Base-by-base conservation (phyloP, 306 rosid species). In the Albizia julibrissin region DNA sequence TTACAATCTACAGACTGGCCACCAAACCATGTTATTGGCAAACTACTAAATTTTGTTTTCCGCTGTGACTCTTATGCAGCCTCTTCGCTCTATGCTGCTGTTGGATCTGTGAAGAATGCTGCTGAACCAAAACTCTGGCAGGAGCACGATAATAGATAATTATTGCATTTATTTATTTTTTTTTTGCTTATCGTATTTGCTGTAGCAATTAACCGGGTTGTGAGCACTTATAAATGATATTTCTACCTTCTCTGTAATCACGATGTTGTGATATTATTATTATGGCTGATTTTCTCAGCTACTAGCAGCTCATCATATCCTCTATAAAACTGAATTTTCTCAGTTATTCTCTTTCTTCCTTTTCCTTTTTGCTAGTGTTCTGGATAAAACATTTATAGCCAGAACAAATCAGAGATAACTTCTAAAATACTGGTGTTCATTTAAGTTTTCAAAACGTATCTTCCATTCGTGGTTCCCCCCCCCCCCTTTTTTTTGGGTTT, bases 31-130 rank as follows among this genome's bases (percentile, higher is more conserved):
- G 62, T 58, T 69, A 52, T 62, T 40, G 15, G 71, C 82, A 46
- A 59, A 54, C 50, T 42, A 69, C 74, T 82, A 56, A 74, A 15
- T 16, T n/a, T 52, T 26, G 2, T 67, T 49, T 65, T 64, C 59
- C 78, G 78, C 40, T 82, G 69, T 52, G 58, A 75, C 67, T 81
- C 80, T 78, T 80, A 15, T 88, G 90, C 90, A 93, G 97, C 87
- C 93, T 93, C 85, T 93, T 90, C 75, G 92, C 93, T 56, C 84
- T 93, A 29, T 93, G 97, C 88, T 93, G 97, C 90, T 93, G 97
- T 79, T 93, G 96, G 96, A 47, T 93, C 29, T 93, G 98, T 31
- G 97, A 93, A 77, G 87, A 69, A 80, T 93, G 98, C 80, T 88
- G 71, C 87, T 93, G 77, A 90, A 56, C 34, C 43, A 75, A 37